phyloP scores from a whole-genome alignment of 345 rosid genomes.

The Acer yangbiense region DNA sequence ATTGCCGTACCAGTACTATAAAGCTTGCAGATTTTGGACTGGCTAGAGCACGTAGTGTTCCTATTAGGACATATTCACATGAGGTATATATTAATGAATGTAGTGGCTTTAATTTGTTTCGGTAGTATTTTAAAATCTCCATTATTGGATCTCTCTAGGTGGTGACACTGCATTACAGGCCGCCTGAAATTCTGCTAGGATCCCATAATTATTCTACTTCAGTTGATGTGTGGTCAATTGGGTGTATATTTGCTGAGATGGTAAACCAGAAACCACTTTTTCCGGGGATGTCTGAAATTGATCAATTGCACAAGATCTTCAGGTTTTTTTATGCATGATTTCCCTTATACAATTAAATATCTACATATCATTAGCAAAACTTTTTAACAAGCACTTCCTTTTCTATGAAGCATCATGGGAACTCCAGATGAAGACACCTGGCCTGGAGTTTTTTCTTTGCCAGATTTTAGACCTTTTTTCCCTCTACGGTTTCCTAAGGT shows the following conservation, averaged over 20 bases:
- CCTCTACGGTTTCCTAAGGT: not conserved
- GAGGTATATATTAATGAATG: constrained; percentile 51
- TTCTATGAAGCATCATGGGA: not conserved
- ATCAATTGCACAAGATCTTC: not conserved
- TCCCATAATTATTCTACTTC: not conserved
- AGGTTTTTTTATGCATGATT: not conserved
- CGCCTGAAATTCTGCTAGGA: constrained; percentile 22
- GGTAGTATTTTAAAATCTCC: too few relatives aligned
- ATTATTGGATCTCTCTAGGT: not conserved
- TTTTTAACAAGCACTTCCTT: not conserved
- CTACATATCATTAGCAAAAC: too few relatives aligned
- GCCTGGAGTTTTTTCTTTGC: not conserved
- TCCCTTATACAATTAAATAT: too few relatives aligned
- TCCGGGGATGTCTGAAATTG: not conserved
- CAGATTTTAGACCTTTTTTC: not conserved
- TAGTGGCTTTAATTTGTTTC: not conserved
- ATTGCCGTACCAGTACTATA: constrained; percentile 77
- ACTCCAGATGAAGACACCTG: not conserved
- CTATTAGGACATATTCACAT: constrained; percentile 94
- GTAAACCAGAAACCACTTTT: constrained; percentile 3
- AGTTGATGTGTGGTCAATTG: constrained; percentile 22
- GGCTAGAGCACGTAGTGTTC: constrained; percentile 92
- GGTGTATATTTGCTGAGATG: constrained; percentile 27
- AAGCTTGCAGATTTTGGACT: constrained; percentile 99
- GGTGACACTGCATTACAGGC: not conserved